Base-by-base conservation (phyloP, 179 eudicot genomes). In the Vitellaria paradoxa region DNA sequence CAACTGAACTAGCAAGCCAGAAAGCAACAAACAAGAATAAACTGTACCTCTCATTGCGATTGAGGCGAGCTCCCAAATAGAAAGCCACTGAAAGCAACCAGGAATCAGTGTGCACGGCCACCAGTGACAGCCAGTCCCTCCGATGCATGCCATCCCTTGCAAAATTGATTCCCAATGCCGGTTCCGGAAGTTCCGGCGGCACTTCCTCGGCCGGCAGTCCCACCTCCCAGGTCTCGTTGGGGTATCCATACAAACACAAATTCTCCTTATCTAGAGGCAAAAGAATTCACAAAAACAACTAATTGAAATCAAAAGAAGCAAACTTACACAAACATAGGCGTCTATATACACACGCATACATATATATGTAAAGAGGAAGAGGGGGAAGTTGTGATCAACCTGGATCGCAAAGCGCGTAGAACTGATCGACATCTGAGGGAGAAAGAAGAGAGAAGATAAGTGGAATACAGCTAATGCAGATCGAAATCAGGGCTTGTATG, bases 31-130 rank as follows among this genome's bases (percentile, higher is more conserved):
- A 23, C 23, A n/a, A 67, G 50, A 42, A 67, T 56, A 50, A 4
- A 47, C 2, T 12, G 55, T 70, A 70, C 73, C 73, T 50, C 60
- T 37, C 73, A 70, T 50, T 24, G 37, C 73, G 45, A 24, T 70
- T 24, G 52, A 70, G 6, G 45, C 73, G 73, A 50, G 73, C 73
- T 70, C 73, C 73, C 0, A n/a, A 70, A 70, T 70, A 70, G 73
- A 70, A 70, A 50, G 73, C 73, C 23, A 70, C 73, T 50, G 56
- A 50, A 9, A 70, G 73, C 73, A 70, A 24, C 73, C 73, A 70
- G 10, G 73, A 23, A 50, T 70, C 73, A 55, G 73, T 70, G 73
- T 70, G 73, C 21, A 55, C 73, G 24, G 73, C 73, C 73, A 70
- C 73, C 21, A 70, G 60, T 14, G 73, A 70, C 40, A 70, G 30